Percentiles rank a stretch among this genome's conserved stretches.
phyloP scores from a whole-genome alignment of 192 early-diverging fungal species.

The Glomus cerebriforme region DNA sequence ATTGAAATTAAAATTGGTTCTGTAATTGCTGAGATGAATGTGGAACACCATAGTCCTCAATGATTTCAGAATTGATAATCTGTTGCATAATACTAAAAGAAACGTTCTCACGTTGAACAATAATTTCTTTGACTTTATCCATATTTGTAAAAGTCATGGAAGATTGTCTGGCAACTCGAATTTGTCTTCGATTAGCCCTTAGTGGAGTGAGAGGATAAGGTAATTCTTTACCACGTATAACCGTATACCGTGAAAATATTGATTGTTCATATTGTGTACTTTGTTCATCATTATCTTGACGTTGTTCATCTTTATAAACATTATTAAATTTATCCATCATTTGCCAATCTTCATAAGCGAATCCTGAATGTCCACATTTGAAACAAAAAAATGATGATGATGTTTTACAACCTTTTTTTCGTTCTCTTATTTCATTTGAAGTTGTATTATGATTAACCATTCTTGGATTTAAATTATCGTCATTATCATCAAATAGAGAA shows the following conservation, averaged over 20 bases:
- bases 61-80: too few species aligned
- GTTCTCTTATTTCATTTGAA: not conserved
- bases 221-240: not conserved
- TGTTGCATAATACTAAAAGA: too few species aligned
- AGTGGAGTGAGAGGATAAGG: not conserved
- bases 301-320: not conserved
- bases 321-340: not conserved
- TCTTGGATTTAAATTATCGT: not conserved
- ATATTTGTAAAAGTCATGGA: too few species aligned
- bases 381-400: not conserved
- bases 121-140: too few species aligned
- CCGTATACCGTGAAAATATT: not conserved
- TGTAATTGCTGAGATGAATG: too few species aligned
- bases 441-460: not conserved
- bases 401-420: too few species aligned
- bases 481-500: not conserved
- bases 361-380: not conserved
- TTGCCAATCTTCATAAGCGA: not conserved
- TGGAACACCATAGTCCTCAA: too few species aligned
- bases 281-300: not conserved
- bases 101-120: too few species aligned
- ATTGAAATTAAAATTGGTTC: too few species aligned
- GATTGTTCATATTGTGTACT: not conserved
- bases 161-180: too few species aligned
- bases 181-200: not conserved